Evolutionary conservation across 2,329 filamentous ascomycete genomes (phyloP).

Genomic region (Amesomyces nigricolor): DNA sequence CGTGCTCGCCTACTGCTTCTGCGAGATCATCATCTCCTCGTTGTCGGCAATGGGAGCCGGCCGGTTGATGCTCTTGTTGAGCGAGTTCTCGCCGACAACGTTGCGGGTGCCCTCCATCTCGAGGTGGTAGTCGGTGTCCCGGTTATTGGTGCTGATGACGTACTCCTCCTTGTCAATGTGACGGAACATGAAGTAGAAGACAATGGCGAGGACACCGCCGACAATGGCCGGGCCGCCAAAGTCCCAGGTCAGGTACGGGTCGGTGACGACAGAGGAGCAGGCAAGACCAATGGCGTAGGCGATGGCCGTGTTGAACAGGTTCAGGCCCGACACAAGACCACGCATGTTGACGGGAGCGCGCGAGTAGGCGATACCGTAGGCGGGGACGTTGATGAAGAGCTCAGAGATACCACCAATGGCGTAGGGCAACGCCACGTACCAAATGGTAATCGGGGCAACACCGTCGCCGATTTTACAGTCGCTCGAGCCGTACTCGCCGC

Average conservation of each 20-base stretch:
- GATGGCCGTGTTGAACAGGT: conserved; percentile 43
- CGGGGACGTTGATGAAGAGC: conserved; percentile 48
- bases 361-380: conserved; percentile 48
- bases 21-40: conserved; percentile 29
- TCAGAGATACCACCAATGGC: conserved; percentile 46
- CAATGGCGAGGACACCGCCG: conserved; percentile 38
- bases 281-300: conserved; percentile 43
- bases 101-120: conserved; percentile 21
- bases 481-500: conserved; percentile 37
- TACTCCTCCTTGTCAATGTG: conserved; percentile 45
- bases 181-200: conserved; percentile 43
- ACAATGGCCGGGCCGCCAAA: conserved; percentile 44
- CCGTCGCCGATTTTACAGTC: conserved; percentile 33
- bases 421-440: conserved; percentile 52
- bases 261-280: conserved; percentile 41
- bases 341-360: conserved; percentile 47
- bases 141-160: conserved; percentile 31
- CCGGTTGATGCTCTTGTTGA: conserved; percentile 26
- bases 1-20: conserved; percentile 26
- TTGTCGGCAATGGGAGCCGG: conserved; percentile 27
- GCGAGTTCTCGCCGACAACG: conserved; percentile 24
- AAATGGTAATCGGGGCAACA: conserved; percentile 44
- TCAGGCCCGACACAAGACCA: conserved; percentile 45
- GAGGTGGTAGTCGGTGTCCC: conserved; percentile 16
- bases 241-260: conserved; percentile 46